Evolutionary conservation across 1,284 basidiomycete genomes (phyloP).

Genomic region (Singerocomus inundabilis): DNA sequence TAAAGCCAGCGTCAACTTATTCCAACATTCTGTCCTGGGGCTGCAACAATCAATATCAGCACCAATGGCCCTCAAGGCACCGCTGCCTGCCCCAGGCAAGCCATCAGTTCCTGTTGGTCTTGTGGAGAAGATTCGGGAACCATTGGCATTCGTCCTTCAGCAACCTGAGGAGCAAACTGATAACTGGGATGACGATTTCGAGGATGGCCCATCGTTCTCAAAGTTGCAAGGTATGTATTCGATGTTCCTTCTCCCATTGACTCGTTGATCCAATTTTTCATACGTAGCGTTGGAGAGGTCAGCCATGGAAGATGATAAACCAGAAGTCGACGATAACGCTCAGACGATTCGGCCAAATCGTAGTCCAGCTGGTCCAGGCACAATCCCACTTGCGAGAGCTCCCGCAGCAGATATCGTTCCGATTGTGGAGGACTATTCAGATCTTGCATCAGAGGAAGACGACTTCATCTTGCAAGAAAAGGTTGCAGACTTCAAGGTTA

Average conservation of each 20-base stretch:
- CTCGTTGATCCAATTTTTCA: not conserved
- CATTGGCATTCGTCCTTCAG: conserved; percentile 55
- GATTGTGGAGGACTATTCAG: conserved; percentile 89
- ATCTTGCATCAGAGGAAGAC: conserved; percentile 75
- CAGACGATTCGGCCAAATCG: conserved; percentile 73
- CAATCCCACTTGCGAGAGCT: conserved; percentile 55
- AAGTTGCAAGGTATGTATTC: conserved; percentile 67
- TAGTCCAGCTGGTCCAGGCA: conserved; percentile 55
- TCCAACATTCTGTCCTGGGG: conserved; percentile 33
- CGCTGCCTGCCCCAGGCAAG: conserved; percentile 23
- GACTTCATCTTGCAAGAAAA: conserved; percentile 71
- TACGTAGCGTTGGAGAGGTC: conserved; percentile 60
- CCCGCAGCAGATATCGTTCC: conserved; percentile 59
- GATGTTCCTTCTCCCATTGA: not conserved
- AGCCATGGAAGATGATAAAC: conserved; percentile 58
- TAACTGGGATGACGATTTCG: conserved; percentile 98
- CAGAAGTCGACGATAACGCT: conserved; percentile 67
- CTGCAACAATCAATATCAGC: conserved; percentile 34
- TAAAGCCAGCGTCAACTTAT: conserved; percentile 29
- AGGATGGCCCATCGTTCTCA: conserved; percentile 85
- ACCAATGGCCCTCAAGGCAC: conserved; percentile 30
- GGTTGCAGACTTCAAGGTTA: conserved; percentile 78
- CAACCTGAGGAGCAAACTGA: conserved; percentile 82
- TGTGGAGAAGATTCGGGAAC: conserved; percentile 57
- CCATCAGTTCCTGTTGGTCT: conserved; percentile 34